Conservation (phyloP, 2,329 filamentous ascomycete species). For the Fonsecaea multimorphosa region DNA sequence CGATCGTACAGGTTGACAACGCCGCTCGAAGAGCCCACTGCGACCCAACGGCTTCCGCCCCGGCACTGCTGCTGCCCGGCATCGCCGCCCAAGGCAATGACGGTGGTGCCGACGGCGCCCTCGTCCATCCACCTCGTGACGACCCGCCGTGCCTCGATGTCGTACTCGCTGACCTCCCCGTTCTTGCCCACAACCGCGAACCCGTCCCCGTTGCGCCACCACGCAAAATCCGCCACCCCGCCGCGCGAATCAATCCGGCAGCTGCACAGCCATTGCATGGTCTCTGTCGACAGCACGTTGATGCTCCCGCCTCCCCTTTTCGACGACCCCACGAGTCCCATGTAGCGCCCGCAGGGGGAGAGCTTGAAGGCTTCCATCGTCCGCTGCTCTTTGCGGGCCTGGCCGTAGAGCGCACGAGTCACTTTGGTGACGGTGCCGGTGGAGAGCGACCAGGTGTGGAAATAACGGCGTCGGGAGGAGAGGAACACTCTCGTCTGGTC, state of each 20-base stretch:
- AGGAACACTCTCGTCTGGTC: constrained; percentile 69
- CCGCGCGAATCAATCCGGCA: constrained; percentile 80
- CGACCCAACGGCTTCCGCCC: constrained; percentile 87
- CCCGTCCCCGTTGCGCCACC: constrained; percentile 86
- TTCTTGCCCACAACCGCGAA: constrained; percentile 83
- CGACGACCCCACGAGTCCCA: constrained; percentile 79
- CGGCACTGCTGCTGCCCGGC: constrained; percentile 47
- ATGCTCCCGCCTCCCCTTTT: constrained; percentile 86
- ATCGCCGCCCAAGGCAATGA: constrained; percentile 72
- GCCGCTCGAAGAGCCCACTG: constrained; percentile 82
- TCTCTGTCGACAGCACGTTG: constrained; percentile 79
- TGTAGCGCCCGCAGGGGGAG: constrained; percentile 83
- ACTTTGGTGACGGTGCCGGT: constrained; percentile 84
- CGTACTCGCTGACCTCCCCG: constrained; percentile 91
- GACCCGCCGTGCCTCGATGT: constrained; percentile 70
- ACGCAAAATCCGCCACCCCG: constrained; percentile 87
- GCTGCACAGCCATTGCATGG: constrained; percentile 85
- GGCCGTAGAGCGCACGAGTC: constrained; percentile 69
- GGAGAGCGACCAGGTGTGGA: constrained; percentile 90
- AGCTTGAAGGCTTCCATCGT: constrained; percentile 90
- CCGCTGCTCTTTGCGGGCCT: constrained; percentile 69
- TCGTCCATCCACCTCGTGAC: constrained; percentile 87
- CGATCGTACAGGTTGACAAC: constrained; percentile 95
- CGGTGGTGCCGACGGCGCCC: constrained; percentile 83
- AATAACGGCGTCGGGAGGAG: constrained; percentile 84